Percentiles rank a stretch among this genome's conserved stretches.
These are phyloP conservation scores for Cyclocybe cylindracea DNA, from an alignment of 768 basidiomycete genomes.

Conservation along the genomic window DNA sequence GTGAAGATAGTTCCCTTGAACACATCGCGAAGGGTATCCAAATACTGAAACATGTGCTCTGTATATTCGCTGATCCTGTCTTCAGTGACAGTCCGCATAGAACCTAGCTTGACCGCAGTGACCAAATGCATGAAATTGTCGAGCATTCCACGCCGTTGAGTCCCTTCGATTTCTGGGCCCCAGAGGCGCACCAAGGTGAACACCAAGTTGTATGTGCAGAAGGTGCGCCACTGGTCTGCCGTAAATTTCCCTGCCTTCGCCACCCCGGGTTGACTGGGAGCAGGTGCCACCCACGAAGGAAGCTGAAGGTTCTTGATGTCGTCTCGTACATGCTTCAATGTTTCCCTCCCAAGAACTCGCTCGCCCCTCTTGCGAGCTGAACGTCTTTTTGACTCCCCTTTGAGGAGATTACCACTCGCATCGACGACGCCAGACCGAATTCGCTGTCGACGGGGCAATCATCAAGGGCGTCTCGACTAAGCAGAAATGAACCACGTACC, in stretches of 20 bases:
- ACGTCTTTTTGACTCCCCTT: neutral
- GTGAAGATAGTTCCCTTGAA: slow-evolving; percentile 27
- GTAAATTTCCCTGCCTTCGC: slow-evolving; percentile 26
- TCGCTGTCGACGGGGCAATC: too few relatives aligned
- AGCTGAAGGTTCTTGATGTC: slow-evolving; percentile 18
- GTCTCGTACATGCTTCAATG: slow-evolving; percentile 7
- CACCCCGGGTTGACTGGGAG: slow-evolving; percentile 15
- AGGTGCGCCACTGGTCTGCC: slow-evolving; percentile 31
- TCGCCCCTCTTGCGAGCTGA: neutral
- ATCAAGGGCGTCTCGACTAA: too few relatives aligned
- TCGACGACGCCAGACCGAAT: neutral
- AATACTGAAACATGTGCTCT: slow-evolving; percentile 30
- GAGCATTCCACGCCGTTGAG: slow-evolving; percentile 10
- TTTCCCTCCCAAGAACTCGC: neutral
- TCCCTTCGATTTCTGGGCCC: slow-evolving; percentile 7
- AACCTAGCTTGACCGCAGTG: slow-evolving; percentile 24
- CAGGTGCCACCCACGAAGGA: slow-evolving; percentile 17
- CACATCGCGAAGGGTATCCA: slow-evolving; percentile 25
- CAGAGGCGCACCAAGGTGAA: slow-evolving; percentile 30
- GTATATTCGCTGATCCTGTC: slow-evolving; percentile 24
- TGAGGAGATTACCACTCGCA: neutral
- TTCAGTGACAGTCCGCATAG: slow-evolving; percentile 18
- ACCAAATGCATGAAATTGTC: slow-evolving; percentile 30
- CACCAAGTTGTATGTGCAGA: slow-evolving; percentile 25
- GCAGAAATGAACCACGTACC: too few relatives aligned